Evolutionary conservation across 495 filamentous ascomycete genomes (phyloP).

Genomic region (Aspergillus hancockii): DNA sequence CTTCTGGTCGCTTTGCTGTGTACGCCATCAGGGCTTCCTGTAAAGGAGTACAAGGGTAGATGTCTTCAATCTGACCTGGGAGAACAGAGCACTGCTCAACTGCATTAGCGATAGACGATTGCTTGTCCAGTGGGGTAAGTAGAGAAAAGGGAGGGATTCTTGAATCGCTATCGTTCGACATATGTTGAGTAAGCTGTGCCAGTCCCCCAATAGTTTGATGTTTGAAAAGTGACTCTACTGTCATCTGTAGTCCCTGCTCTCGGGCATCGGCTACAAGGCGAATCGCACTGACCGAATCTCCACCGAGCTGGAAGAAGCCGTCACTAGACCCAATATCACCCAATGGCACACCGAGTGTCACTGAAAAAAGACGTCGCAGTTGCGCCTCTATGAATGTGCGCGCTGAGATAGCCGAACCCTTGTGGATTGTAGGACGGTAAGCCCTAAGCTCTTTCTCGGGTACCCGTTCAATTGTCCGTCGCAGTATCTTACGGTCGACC

Average conservation of each 20-base stretch:
- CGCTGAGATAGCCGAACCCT: not conserved
- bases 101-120: not conserved
- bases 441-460: not conserved
- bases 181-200: not conserved
- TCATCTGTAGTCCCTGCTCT: slow-evolving; percentile 16
- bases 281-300: slow-evolving; percentile 26
- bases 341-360: not conserved
- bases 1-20: slow-evolving; percentile 45
- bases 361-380: not conserved
- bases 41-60: slow-evolving; percentile 60
- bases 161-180: not conserved
- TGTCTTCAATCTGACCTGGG: slow-evolving; percentile 45
- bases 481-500: not conserved
- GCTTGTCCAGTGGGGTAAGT: not conserved
- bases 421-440: not conserved
- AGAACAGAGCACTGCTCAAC: slow-evolving; percentile 19
- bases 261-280: slow-evolving; percentile 17
- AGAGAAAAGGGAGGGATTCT: not conserved
- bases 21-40: slow-evolving; percentile 60
- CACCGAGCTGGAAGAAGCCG: slow-evolving; percentile 28
- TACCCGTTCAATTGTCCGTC: not conserved
- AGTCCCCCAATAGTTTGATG: not conserved
- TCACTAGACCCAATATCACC: slow-evolving; percentile 18
- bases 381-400: not conserved
- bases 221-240: not conserved